Conservation (phyloP, 345 rosid species). For the Odontarrhena argentea region DNA sequence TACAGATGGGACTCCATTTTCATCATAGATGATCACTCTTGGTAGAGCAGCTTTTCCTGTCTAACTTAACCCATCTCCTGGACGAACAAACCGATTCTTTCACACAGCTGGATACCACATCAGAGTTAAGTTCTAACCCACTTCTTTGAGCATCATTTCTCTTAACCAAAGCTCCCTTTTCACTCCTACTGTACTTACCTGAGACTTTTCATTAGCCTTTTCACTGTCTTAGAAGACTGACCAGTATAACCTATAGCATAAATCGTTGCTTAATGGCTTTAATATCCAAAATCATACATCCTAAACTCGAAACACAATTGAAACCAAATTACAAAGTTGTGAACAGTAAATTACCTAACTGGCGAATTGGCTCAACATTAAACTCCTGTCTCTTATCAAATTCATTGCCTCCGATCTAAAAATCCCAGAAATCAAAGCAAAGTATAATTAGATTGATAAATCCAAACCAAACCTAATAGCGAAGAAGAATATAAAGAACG, state of each 20-base stretch:
- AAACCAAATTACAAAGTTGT: neutral
- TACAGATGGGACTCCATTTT: too few species aligned
- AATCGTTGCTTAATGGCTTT: neutral
- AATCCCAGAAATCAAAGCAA: constrained; percentile 9
- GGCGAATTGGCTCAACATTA: constrained; percentile 8
- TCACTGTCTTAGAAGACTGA: constrained; percentile 29
- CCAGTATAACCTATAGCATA: constrained; percentile 27
- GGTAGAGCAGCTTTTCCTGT: too few species aligned
- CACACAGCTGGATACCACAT: constrained; percentile 57
- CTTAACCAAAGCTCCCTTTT: constrained; percentile 26
- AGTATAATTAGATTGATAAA: constrained; percentile 14
- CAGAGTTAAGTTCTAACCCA: constrained; percentile 58
- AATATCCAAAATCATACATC: neutral
- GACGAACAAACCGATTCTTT: constrained; percentile 46
- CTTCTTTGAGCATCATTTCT: constrained; percentile 35
- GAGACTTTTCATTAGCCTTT: constrained; percentile 41
- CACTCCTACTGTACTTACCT: constrained; percentile 21
- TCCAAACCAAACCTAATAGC: neutral
- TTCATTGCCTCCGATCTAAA: constrained; percentile 41
- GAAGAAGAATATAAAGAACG: constrained; percentile 17
- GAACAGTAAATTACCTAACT: constrained; percentile 30
- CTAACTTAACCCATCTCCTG: constrained; percentile 8
- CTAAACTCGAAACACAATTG: neutral
- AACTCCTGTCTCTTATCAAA: constrained; percentile 37
- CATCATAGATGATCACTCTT: too few species aligned